A percentile compares a stretch with the other conserved stretches of the same genome.
Conservation (phyloP, 2,329 filamentous ascomycete species). For the Coccinonectria pachysandricola region DNA sequence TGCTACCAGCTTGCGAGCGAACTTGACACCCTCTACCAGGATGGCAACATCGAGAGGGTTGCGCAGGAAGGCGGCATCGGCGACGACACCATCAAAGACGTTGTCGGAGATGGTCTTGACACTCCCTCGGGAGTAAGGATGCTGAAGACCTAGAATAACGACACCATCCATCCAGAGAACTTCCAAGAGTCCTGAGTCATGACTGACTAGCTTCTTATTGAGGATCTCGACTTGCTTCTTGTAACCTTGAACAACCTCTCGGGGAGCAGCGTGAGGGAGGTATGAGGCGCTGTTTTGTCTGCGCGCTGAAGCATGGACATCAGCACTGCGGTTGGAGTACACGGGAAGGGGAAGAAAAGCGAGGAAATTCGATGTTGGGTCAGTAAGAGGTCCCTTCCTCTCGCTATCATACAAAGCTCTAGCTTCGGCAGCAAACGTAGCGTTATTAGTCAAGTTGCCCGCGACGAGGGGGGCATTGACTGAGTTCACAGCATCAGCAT, state of each 20-base stretch:
- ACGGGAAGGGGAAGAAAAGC: conserved; percentile 9
- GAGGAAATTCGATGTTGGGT: conserved; percentile 9
- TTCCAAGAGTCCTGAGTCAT: conserved; percentile 8
- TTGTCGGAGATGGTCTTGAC: conserved; percentile 9
- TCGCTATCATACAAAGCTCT: conserved; percentile 5
- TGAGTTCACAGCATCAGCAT: too few species aligned
- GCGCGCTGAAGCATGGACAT: conserved; percentile 4
- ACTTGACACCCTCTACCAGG: conserved; percentile 6
- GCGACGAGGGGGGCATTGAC: conserved; percentile 8
- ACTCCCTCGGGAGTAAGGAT: conserved; percentile 14
- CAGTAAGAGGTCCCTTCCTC: conserved; percentile 7
- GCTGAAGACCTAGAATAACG: conserved; percentile 9
- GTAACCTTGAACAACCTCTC: conserved; percentile 8
- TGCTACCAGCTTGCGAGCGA: conserved; percentile 4
- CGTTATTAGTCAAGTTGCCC: conserved; percentile 7
- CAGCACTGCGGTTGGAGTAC: conserved; percentile 3
- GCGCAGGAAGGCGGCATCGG: conserved; percentile 10
- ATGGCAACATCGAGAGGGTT: conserved; percentile 10
- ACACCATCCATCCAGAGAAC: conserved; percentile 11
- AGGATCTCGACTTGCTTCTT: conserved; percentile 9
- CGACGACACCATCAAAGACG: conserved; percentile 9
- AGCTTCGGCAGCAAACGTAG: conserved; percentile 9
- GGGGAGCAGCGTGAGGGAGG: conserved; percentile 4
- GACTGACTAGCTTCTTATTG: conserved; percentile 5
- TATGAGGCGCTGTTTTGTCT: conserved; percentile 7